Base-by-base conservation (phyloP, 345 rosid species). In the Euphorbia lathyris region DNA sequence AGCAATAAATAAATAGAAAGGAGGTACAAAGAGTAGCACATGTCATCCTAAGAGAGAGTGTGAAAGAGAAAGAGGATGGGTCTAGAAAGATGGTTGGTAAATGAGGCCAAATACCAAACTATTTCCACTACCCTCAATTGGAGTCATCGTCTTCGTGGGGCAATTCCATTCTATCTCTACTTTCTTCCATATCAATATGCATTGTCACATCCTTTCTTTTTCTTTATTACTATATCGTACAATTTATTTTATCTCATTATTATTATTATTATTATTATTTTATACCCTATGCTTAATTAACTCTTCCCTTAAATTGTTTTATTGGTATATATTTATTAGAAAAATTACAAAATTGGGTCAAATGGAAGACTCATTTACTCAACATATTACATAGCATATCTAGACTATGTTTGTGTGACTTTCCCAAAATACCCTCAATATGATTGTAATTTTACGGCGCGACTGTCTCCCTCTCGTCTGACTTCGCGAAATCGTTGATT, bases 51-150 rank as follows among this genome's bases (percentile, higher is more conserved):
- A 20, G 29, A 22, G 29, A 22, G 38, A 34, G 38, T 34, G 22
- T 52, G 52, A 67, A 73, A 22, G 58, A 22, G 61, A 40, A 4
- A 40, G 43, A 40, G 43, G 6, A 9, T 34, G 38, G 7, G n/a
- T n/a, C n/a, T 34, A 48, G 10, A 38, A 47, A 47, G 52, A 34
- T 48, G 76, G 74, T 76, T 42, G 88, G 84, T 76, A 74, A 65
- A 77, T 72, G 70, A 72, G 25, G 78, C 80, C 83, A 70, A 82
- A 62, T 38, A 25, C 12, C 50, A 38, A 45, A 69, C 60, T 58
- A 30, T 51, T 51, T 29, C 19, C 32, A 32, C 40, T 58, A 23
- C 4, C 47, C 50, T 19, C 23, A 12, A 12, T 16, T 4, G 11
- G n/a, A 5, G 23, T 42, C 19, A 26, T 57, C 14, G 32, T 57